Evolutionary conservation across 257 asterid species (phyloP), one percentile per base, ranked within the genome.

Genomic region (Coffea eugenioides): DNA sequence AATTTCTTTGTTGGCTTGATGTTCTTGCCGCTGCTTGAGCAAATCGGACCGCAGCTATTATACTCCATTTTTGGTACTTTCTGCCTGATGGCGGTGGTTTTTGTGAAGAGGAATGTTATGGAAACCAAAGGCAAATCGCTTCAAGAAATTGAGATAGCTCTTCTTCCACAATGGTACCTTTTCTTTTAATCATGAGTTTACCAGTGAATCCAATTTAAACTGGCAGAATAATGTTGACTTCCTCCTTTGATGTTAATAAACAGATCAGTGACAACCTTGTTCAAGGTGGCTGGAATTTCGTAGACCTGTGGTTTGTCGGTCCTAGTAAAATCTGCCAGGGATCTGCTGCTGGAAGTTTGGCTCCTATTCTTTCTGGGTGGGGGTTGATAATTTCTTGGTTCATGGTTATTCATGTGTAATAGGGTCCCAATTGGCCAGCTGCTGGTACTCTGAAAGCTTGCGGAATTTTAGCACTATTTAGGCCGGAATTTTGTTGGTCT

Each of bases 51-150:
- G 3, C 90, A 82, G 82, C 80, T 88, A 59, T 78, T 94, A 80
- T 94, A 94, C 85, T 83, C 97, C 0, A 86, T 91, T 83, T 94
- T 94, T 51, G 89, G 94, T 46, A 49, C 87, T 18, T 89, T 90
- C 83, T 94, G 98, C 87, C 71, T 91, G 86, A 39, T 94, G 84
- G 97, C 91, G 1, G 95, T 90, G 77, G 90, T 83, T 45, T 93
- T 93, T 77, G 97, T 94, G 31, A 90, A 88, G 87, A 87, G 87
- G 77, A 91, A 91, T 46, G 97, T 94, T 76, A 79, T 93, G 84
- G 98, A 94, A 86, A 94, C 98, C n/a, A 94, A 94, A 81, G 98
- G 98, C 78, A 94, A 90, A 80, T 88, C 98, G 2, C 96, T 94
- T 78, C 98, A 94, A 82, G 98, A 94, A 77, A 94, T 94, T 46